Conservation (phyloP, 768 basidiomycete genomes). For the Basidioascus undulatus region DNA sequence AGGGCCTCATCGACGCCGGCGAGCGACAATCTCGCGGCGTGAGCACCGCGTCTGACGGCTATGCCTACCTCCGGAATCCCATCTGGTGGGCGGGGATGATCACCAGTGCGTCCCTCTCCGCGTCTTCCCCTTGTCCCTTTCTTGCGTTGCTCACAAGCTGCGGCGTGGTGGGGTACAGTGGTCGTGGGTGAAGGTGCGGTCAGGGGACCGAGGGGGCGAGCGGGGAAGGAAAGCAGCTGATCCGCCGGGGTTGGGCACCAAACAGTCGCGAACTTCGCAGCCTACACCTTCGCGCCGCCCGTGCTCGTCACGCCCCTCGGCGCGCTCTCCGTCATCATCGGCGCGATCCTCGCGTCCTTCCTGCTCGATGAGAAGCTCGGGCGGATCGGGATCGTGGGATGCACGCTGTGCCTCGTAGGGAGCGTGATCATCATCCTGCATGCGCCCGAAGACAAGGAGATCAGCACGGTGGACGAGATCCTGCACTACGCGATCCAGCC, state of each 20-base stretch:
- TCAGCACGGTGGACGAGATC: conserved; percentile 82
- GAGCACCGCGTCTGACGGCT: conserved; percentile 48
- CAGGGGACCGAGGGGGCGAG: not conserved
- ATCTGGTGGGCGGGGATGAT: conserved; percentile 95
- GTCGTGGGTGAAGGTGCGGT: conserved; percentile 64
- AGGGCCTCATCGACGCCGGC: conserved; percentile 79
- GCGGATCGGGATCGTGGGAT: conserved; percentile 69
- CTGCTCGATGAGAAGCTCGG: conserved; percentile 82
- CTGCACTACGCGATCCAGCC: conserved; percentile 79
- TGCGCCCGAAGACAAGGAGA: conserved; percentile 82
- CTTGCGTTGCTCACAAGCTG: too few species aligned
- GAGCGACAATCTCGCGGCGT: conserved; percentile 19
- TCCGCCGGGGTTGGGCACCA: too few species aligned
- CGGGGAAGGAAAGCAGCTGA: too few species aligned
- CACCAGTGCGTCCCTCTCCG: conserved; percentile 34
- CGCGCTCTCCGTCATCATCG: conserved; percentile 82
- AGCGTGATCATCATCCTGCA: conserved; percentile 87
- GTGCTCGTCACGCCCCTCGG: conserved; percentile 97
- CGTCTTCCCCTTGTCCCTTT: not conserved
- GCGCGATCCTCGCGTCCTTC: conserved; percentile 81
- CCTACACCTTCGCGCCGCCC: conserved; percentile 91
- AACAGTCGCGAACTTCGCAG: conserved; percentile 50
- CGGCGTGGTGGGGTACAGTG: conserved; percentile 47
- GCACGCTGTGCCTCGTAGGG: conserved; percentile 58
- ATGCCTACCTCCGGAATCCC: conserved; percentile 66